A percentile compares a stretch with the other conserved stretches of the same genome.
Conservation (phyloP, 148 eudicot genomes). For the Arbutus unedo region DNA sequence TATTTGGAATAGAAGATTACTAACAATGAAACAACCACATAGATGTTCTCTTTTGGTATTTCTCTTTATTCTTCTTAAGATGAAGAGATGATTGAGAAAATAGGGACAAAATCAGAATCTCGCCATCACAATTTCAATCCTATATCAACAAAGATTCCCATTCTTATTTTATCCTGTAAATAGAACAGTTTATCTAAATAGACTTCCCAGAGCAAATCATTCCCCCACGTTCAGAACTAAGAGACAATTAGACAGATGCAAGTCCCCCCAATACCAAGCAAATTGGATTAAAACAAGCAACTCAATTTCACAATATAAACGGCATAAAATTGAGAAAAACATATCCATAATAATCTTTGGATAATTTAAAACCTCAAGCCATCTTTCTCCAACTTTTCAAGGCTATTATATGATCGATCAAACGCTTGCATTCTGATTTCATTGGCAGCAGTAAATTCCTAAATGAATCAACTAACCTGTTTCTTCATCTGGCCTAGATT, state of each 20-base stretch:
- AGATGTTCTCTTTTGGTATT: background rate
- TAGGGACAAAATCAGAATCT: background rate
- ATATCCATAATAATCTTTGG: background rate
- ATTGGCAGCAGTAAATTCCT: too few relatives aligned
- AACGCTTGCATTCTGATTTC: background rate
- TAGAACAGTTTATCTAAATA: background rate
- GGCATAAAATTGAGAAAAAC: background rate
- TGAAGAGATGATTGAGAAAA: background rate
- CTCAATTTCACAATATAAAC: background rate
- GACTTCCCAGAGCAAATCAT: background rate
- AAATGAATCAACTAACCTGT: conserved; percentile 51
- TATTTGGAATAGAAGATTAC: background rate
- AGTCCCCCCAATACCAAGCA: background rate
- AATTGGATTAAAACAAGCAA: background rate
- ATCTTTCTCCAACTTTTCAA: background rate
- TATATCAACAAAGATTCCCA: background rate
- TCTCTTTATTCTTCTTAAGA: background rate
- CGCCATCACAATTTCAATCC: conserved; percentile 1
- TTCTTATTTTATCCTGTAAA: background rate
- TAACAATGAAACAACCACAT: background rate
- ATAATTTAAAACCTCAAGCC: background rate
- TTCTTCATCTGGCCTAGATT: conserved; percentile 67
- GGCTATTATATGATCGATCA: background rate
- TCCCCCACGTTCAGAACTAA: background rate
- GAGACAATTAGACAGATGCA: background rate